Evolutionary conservation across 1,284 basidiomycete genomes (phyloP).

Genomic region (Sporisorium exsertum): DNA sequence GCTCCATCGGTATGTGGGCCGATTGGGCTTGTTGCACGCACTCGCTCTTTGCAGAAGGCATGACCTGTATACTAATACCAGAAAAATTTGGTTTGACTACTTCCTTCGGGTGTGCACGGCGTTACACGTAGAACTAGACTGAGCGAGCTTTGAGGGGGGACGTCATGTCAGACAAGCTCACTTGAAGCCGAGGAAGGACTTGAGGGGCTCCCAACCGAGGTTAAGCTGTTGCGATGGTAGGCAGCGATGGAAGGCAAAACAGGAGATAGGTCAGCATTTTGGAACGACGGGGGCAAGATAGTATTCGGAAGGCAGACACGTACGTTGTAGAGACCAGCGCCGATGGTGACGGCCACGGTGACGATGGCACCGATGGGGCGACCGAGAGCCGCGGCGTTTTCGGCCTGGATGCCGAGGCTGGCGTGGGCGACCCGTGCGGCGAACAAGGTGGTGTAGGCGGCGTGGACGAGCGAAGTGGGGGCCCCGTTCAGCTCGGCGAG

Average conservation of each 20-base stretch:
- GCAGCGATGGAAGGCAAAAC: too few species aligned
- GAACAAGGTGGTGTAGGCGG: conserved; percentile 65
- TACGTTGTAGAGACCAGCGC: conserved; percentile 66
- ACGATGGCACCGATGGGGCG: conserved; percentile 55
- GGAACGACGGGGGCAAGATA: too few species aligned
- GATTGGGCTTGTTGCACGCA: neutral
- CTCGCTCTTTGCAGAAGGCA: neutral
- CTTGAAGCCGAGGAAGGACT: conserved; percentile 67
- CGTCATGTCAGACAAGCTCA: conserved; percentile 28
- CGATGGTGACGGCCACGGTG: conserved; percentile 57
- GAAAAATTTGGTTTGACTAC: conserved; percentile 2
- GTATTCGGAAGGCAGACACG: conserved; percentile 18
- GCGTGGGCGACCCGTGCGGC: conserved; percentile 62
- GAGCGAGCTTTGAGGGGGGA: conserved; percentile 1
- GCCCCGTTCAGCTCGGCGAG: conserved; percentile 69
- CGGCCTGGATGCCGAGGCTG: conserved; percentile 51
- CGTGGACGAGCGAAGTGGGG: conserved; percentile 66
- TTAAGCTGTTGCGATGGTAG: conserved; percentile 50
- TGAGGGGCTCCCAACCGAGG: conserved; percentile 68
- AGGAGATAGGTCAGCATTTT: conserved; percentile 7
- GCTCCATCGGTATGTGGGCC: neutral
- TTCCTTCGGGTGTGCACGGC: conserved; percentile 5
- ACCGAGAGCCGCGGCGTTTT: conserved; percentile 25
- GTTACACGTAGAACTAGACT: too few species aligned
- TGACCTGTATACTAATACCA: conserved; percentile 20